Base-by-base conservation (phyloP, 116 monocot genomes). In the Zostera marina region DNA sequence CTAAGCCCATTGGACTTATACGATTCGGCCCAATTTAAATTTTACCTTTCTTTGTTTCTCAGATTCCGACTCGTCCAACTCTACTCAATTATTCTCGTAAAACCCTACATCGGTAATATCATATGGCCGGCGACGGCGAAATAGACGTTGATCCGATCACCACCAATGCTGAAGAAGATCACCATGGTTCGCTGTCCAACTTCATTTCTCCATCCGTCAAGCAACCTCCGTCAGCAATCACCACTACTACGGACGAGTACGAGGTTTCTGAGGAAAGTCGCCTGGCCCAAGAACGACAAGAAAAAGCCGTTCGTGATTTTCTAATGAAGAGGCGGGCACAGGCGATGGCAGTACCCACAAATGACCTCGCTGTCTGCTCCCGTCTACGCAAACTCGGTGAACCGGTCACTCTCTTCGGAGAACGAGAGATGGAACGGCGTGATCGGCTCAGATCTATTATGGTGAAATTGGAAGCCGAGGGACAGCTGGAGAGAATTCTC, bases 381-480 rank as follows among this genome's bases (percentile, higher is more conserved):
- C 77, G 85, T 26, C 96, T 98, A 52, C 96, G 96, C 67, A 80
- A 78, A 46, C 90, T 98, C 43, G 74, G 73, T 44, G 89, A 98
- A 72, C 96, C 96, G 42, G 68, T 98, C 59, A 98, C 96, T 11
- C 76, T 98, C 69, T 98, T 98, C 44, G 96, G 96, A 10, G 96
- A 98, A 78, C 77, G 96, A 19, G 96, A 98, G 73, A 98, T 98
- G 96, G 96, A 98, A 71, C 85, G 96, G 59, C 79, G 96, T 6
- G 96, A 89, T 62, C 79, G 96, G 14, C 82, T 98, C 40, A 70
- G 96, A 22, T 67, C 75, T 26, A 59, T 98, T 64, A 98, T 89
- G 90, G 72, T 81, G 42, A 68, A 65, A 16, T 80, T 98, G 16
- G 96, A 98, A 7, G 74, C 82, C 7, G 83, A 85, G 52, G 89